Evolutionary conservation across 106 monocot genomes (phyloP).

Genomic region (Acorus calamus): DNA sequence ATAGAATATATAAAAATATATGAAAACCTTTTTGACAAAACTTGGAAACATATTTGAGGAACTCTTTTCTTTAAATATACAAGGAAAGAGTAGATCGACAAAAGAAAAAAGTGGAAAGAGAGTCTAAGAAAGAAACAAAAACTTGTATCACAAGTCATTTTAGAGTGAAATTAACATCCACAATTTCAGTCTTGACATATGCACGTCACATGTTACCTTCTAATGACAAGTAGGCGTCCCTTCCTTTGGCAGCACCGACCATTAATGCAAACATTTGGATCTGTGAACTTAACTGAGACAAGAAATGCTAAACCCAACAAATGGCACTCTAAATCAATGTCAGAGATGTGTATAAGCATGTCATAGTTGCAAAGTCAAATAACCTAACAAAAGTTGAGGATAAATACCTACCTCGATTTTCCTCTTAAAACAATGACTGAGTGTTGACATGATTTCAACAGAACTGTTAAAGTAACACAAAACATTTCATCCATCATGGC

Average conservation of each 20-base stretch:
- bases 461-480: slow-evolving; percentile 70
- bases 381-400: neutral
- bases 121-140: no score
- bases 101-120: no score
- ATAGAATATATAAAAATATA: no score
- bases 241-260: slow-evolving; percentile 1
- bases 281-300: neutral
- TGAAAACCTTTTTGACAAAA: no score
- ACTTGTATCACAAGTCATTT: no score
- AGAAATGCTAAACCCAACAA: neutral
- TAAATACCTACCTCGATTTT: slow-evolving; percentile 64
- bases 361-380: no score
- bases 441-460: slow-evolving; percentile 39
- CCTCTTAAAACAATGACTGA: slow-evolving; percentile 19
- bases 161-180: no score
- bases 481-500: slow-evolving; percentile 26
- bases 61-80: no score
- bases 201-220: slow-evolving; percentile 18
- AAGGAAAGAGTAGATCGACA: no score
- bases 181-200: no score
- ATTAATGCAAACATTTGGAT: slow-evolving; percentile 1
- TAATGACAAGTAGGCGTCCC: slow-evolving; percentile 8
- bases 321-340: neutral
- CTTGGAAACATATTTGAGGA: no score
- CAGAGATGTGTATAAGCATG: no score